Conservation (phyloP, 306 rosid species). For the Lotus japonicus region DNA sequence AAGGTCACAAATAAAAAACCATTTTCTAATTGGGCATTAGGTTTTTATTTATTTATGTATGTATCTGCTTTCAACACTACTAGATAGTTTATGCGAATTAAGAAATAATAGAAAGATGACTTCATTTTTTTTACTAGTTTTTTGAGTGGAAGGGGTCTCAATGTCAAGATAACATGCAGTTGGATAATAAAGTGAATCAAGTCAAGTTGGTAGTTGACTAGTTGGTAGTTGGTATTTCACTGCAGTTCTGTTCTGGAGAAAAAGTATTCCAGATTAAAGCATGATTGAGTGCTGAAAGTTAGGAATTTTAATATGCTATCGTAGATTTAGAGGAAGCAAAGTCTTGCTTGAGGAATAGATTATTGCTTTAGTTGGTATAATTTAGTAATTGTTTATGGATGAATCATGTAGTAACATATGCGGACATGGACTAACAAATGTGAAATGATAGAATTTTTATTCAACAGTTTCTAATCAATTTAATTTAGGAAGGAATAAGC, state of each 20-base stretch:
- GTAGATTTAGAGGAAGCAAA: background rate
- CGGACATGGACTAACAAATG: background rate
- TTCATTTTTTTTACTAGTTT: background rate
- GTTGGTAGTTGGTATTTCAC: background rate
- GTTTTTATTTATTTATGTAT: background rate
- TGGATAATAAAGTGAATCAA: background rate
- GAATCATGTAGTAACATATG: background rate
- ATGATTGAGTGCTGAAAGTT: background rate
- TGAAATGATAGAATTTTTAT: background rate
- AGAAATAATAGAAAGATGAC: background rate
- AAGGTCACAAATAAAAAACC: background rate
- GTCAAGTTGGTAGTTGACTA: background rate
- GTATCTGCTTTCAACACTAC: background rate
- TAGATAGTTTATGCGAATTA: background rate
- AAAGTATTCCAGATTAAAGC: background rate
- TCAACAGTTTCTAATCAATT: background rate
- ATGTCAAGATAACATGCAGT: background rate
- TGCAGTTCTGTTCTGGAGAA: background rate
- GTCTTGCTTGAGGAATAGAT: background rate
- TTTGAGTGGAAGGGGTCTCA: background rate
- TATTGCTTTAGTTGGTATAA: background rate
- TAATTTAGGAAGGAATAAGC: too few relatives aligned
- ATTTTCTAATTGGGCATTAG: background rate
- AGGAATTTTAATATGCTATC: background rate
- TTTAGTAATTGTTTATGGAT: background rate